Base-by-base conservation (phyloP, 352 stramenopile genomes). In the Saprolegnia diclina region DNA sequence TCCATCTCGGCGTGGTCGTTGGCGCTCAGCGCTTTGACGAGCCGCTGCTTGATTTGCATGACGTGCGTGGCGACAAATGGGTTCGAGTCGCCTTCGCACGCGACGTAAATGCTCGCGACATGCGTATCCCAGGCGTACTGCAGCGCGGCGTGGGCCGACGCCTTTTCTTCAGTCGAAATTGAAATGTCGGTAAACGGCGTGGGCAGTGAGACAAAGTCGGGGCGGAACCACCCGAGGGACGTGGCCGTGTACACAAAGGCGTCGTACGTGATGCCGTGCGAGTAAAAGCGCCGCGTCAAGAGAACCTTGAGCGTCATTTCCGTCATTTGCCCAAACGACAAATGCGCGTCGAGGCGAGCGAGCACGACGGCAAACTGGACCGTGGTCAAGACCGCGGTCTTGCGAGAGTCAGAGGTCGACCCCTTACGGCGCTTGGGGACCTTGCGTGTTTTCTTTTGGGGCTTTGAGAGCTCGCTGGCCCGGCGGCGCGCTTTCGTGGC, bases 201-300 rank as follows among this genome's bases (percentile, higher is more conserved):
- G 3, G 46, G 29, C 18, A 57, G 11, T 0, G 26, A 45, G 4
- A 21, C 22, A 61, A 69, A 69, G 21, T 69, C 38, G 35, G 26
- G 32, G 3, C 63, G 24, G 46, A 69, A 69, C 63, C 63, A 69
- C 13, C 46, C 45, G 38, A 29, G 18, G 1, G 19, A 22, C 19
- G 62, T n/a, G 3, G 63, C 63, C 37, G 63, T 56, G 26, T n/a
- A 37, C 7, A 48, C 46, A 61, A 69, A 69, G 13, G 63, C 45
- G 5, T 69, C 45, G 37, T 26, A 38, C 11, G 63, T 69, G 63
- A 69, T 69, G 45, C 63, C 45, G 21, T 38, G 22, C 9, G 42
- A 45, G 53, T 69, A 69, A 21, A 52, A 18, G n/a, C 29, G 19
- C 2, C 63, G 48, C 9, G n/a, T 57, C 42, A 18, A 56, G 18